These are phyloP conservation scores for Acanthamoeba castellanii DNA, from an alignment of 208 protist species.

Conservation along the genomic window DNA sequence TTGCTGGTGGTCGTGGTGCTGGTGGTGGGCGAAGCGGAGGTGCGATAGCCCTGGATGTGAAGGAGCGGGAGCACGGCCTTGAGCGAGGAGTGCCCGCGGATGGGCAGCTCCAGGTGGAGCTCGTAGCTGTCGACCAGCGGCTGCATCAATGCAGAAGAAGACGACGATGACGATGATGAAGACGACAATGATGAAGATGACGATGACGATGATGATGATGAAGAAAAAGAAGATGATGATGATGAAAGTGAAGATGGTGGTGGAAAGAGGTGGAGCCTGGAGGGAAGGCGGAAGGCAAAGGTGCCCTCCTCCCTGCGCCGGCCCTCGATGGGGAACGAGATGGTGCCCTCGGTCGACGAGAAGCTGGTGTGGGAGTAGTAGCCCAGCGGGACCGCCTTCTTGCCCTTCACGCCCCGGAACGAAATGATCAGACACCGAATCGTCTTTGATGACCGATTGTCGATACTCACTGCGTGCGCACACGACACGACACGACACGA, in stretches of 20 bases:
- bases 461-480: not conserved
- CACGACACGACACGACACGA: not conserved
- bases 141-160: not conserved
- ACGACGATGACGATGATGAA: not conserved
- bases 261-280: not conserved
- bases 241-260: not conserved
- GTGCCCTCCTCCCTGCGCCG: constrained; percentile 16
- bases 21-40: no score
- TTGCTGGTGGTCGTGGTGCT: no score
- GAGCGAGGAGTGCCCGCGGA: constrained; percentile 7
- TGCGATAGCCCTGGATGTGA: constrained; percentile 10
- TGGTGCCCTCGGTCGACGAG: constrained; percentile 23
- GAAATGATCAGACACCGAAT: constrained; percentile 25
- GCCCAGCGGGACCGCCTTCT: constrained; percentile 1
- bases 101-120: constrained; percentile 29
- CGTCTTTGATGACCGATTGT: constrained; percentile 20
- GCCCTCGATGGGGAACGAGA: constrained; percentile 37
- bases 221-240: not conserved
- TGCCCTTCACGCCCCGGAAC: constrained; percentile 3
- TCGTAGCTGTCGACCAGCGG: not conserved
- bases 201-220: not conserved
- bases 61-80: not conserved
- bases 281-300: constrained; percentile 42
- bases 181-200: not conserved
- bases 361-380: constrained; percentile 29